Evolutionary conservation across 768 basidiomycete genomes (phyloP), one percentile per base, ranked within the genome.

Genomic region (Pulveroboletus sp.): DNA sequence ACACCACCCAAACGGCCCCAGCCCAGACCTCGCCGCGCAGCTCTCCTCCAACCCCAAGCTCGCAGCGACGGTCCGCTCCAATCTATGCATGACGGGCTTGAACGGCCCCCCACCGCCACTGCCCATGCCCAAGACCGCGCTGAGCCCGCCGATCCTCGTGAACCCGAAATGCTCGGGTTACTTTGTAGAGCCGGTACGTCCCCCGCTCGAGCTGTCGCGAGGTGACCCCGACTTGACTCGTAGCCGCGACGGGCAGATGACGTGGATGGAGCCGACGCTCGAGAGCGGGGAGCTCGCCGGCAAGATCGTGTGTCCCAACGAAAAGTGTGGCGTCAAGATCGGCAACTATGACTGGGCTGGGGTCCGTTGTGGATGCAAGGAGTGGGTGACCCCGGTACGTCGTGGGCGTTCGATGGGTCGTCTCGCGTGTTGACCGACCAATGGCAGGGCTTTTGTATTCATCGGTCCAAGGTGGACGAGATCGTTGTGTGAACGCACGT

Each of bases 291-390:
- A 83, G 37, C 71, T 94, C 31, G 79, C 84, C 0, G 96, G 96
- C 16, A 96, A 93, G 76, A 89, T 99, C 57, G 51, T 79, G 0
- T 99, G 96, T 59, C 96, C 96, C 4, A 95, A 94, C 67, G 78
- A 83, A 60, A 93, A 89, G 61, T 99, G 96, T 60, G 77, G 78
- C 3, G 83, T 81, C 22, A 99, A 99, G 71, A 75, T 99, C 16
- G 96, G 96, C 3, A 96, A 90, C 65, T 98, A 85, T 59, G 93
- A 96, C 64, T 99, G 96, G 96, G 92, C 93, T 5, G 95, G 95
- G 0, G 83, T 90, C 24, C 81, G 85, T 60, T 95, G 93, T 63
- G 86, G 89, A 20, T 97, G 93, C 63, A 88, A 85, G 59, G 82
- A 84, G 61, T 97, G 93, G 93, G 89, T 95, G 23, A 85, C 84